Base-by-base conservation (phyloP, 306 rosid species). In the Crotalaria pallida region DNA sequence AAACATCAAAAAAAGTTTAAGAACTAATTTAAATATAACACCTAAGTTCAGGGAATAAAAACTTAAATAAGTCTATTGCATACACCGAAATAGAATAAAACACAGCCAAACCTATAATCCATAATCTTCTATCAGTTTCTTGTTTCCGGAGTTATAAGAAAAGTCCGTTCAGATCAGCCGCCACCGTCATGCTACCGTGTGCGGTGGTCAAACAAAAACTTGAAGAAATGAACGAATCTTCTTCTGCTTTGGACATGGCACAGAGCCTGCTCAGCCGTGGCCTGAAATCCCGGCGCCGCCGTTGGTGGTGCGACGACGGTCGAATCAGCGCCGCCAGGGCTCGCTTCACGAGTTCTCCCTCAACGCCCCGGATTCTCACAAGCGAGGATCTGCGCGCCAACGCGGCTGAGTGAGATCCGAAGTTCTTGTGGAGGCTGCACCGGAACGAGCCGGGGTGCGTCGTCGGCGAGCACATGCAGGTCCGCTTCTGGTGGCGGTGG, bases 381-480 rank as follows among this genome's bases (percentile, higher is more conserved):
- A 88, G 75, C 19, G 91, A 90, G 75, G 96, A 89, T 22, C 96
- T 71, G 5, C 91, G 13, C 58, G 33, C 1, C 10, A 83, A 74
- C 31, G 72, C 50, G 18, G 56, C 24, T 16, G 80, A 3, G 8
- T 34, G 80, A 15, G 87, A 63, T 29, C 80, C 61, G 38, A 17
- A 65, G 22, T 72, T 75, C 65, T 85, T 87, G 74, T 90, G 96
- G 23, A 90, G 83, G 66, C 89, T 81, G 72, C 96, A 90, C 10
- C 89, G 85, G 79, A 88, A 91, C 10, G 97, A 88, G 71, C 97
- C 97, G 0, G 97, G 89, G 56, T 91, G 97, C 6, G 72, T 65
- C 3, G 96, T 80, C 7, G 97, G 97, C 11, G 97, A 86, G 78
- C 97, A 91, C 88, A 86, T 82, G 27, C 97, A 91, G 3, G 89